Base-by-base conservation (phyloP, 768 basidiomycete genomes). In the Lactarius quietus region DNA sequence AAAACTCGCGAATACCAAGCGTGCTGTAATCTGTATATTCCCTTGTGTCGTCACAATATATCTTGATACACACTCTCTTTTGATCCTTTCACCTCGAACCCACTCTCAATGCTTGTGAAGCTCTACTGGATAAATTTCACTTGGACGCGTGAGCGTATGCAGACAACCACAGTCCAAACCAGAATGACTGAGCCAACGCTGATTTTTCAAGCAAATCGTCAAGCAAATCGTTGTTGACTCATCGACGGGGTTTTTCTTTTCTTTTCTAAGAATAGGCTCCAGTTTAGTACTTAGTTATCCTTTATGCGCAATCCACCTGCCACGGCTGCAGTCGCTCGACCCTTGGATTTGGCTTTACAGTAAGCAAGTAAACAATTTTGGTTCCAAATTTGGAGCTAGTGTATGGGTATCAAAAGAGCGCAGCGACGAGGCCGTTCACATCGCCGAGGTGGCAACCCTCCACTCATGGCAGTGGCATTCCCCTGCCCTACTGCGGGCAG, bases 371-470 rank as follows among this genome's bases (percentile, higher is more conserved):
- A n/a, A n/a, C n/a, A n/a, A n/a, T n/a, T n/a, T n/a, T n/a, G n/a
- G n/a, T n/a, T n/a, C n/a, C 4, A n/a, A n/a, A n/a, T n/a, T n/a
- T n/a, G n/a, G 67, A 67, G 29, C 41, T 73, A 6, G 45, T 71
- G 1, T 72, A 73, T 55, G 73, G 72, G 12, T 71, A 72, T 59
- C 60, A 70, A 66, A 61, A 61, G 43, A 62, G 15, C 45, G 66
- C 7, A 59, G 63, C n/a, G 71, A 72, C 62, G 39, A 61, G 12
- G 39, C 68, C 29, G 57, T 66, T 28, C 18, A 26, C 45, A 59
- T 67, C 26, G 67, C 57, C 26, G 64, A 62, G 38, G 48, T 59
- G 18, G 56, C 45, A 3, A 54, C 23, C 7, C 23, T 57, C 29
- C n/a, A n/a, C n/a, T n/a, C n/a, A n/a, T n/a, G n/a, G n/a, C n/a